Evolutionary conservation across 495 filamentous ascomycete species (phyloP), one percentile per base, ranked within the genome.

Genomic region (Xylaria cubensis): DNA sequence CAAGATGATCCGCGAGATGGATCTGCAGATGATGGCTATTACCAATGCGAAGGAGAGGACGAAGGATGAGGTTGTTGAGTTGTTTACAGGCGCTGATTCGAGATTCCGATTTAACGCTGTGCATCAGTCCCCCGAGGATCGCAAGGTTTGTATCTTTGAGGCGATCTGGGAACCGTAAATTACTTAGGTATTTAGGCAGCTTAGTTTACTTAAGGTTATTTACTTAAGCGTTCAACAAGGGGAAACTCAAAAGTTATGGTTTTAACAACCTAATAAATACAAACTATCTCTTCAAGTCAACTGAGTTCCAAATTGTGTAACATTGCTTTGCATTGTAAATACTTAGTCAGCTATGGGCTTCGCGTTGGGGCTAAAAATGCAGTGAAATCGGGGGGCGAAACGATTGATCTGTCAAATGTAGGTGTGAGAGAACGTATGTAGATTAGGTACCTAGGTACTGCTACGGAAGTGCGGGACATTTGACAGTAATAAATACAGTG

Each of bases 21-120:
- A 85, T 66, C 39, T 86, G 64, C 74, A 76, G 0, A 85, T 85
- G 84, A 50, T 82, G 68, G 78, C 81, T 59, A 68, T 73, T 0
- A 81, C 80, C 58, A 86, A 86, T 69, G 75, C 66, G 17, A 79
- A 74, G 69, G 84, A 85, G 42, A 15, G 42, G 72, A 80, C 79
- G 34, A 21, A 81, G 26, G 79, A 80, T 6, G 83, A 85, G n/a
- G 84, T 83, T 39, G 26, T 41, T 3, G 34, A n/a, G 24, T 26
- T 74, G 61, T 50, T 74, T 36, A 39, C 36, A 3, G 36, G 24
- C 2, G 72, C 64, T 1, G 72, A 64, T 8, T 34, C 83, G 79
- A 15, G 81, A 74, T 21, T 71, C 24, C 69, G 61, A 0, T 50
- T 66, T 21, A 17, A 15, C 24, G 46, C 26, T 8, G 29, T 19